Conservation (phyloP, 306 rosid genomes). For the Vigna unguiculata region DNA sequence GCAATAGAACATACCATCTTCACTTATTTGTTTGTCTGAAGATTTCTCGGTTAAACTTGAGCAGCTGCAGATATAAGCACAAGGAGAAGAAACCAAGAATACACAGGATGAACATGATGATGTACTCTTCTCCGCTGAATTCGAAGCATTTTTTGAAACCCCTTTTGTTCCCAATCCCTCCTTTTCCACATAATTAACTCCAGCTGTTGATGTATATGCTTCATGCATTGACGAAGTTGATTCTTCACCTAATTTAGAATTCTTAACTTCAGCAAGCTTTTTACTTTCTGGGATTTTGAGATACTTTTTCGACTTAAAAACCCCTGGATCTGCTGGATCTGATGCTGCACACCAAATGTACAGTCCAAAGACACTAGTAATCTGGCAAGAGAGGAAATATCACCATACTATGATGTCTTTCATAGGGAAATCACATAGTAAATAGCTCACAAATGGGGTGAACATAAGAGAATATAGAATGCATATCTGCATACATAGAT, state of each 20-base stretch:
- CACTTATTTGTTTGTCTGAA: conserved; percentile 63
- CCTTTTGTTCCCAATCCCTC: conserved; percentile 53
- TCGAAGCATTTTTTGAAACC: conserved; percentile 45
- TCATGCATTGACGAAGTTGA: conserved; percentile 66
- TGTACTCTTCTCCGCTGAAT: conserved; percentile 44
- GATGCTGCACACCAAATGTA: conserved; percentile 93
- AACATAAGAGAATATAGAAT: background rate
- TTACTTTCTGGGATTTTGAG: conserved; percentile 55
- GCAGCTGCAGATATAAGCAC: conserved; percentile 69
- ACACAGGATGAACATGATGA: conserved; percentile 56
- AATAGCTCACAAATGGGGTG: background rate
- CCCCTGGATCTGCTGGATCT: conserved; percentile 91
- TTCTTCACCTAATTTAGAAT: conserved; percentile 71
- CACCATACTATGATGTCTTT: conserved; percentile 26
- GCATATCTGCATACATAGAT: background rate
- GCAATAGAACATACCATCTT: conserved; percentile 94
- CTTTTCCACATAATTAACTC: conserved; percentile 58
- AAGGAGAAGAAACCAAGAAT: conserved; percentile 62
- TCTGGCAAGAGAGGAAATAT: conserved; percentile 59
- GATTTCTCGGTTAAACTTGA: conserved; percentile 61
- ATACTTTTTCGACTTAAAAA: conserved; percentile 84
- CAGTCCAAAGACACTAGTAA: conserved; percentile 80
- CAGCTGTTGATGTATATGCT: conserved; percentile 54
- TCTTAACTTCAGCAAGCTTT: conserved; percentile 56
- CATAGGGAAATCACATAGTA: background rate